A percentile compares a stretch with the other conserved stretches of the same genome.
Evolutionary conservation across 192 early-diverging fungal species (phyloP).

Genomic region (Rhizophagus clarus): DNA sequence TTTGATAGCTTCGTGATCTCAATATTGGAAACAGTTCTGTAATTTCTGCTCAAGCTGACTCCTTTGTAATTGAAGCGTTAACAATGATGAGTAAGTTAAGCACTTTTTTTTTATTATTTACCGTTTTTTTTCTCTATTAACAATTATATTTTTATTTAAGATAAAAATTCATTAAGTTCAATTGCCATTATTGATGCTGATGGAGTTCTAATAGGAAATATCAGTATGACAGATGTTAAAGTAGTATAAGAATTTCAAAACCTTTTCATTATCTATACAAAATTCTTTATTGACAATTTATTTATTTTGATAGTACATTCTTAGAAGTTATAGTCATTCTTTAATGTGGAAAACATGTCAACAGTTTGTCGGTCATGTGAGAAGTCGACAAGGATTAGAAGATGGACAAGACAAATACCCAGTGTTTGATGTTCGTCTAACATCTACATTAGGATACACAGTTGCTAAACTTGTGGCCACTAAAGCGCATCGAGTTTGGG

Average conservation of each 20-base stretch:
- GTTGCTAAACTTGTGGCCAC: constrained; percentile 82
- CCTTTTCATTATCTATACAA: not conserved
- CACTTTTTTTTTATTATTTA: not conserved
- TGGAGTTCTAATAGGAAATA: constrained; percentile 62
- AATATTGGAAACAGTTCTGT: constrained; percentile 58
- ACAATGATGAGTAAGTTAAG: constrained; percentile 56
- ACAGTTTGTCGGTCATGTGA: constrained; percentile 61
- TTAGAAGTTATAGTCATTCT: constrained; percentile 45
- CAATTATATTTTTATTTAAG: constrained; percentile 36
- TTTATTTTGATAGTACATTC: constrained; percentile 32
- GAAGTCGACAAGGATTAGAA: constrained; percentile 63
- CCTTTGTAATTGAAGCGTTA: constrained; percentile 67
- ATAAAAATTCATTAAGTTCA: constrained; percentile 61
- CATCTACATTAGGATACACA: constrained; percentile 69
- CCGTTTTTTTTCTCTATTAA: not conserved
- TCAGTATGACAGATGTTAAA: constrained; percentile 73
- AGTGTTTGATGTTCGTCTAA: constrained; percentile 74
- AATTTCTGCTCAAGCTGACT: constrained; percentile 52
- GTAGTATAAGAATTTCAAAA: constrained; percentile 19
- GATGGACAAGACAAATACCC: constrained; percentile 72
- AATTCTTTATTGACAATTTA: not conserved
- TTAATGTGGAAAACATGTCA: constrained; percentile 61
- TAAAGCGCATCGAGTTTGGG: constrained; percentile 81
- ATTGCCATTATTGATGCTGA: constrained; percentile 58
- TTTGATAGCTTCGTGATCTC: constrained; percentile 51